Percentiles rank a stretch among this genome's conserved stretches.
Conservation (phyloP, 2,329 filamentous ascomycete genomes). For the Setomelanomma holmii region DNA sequence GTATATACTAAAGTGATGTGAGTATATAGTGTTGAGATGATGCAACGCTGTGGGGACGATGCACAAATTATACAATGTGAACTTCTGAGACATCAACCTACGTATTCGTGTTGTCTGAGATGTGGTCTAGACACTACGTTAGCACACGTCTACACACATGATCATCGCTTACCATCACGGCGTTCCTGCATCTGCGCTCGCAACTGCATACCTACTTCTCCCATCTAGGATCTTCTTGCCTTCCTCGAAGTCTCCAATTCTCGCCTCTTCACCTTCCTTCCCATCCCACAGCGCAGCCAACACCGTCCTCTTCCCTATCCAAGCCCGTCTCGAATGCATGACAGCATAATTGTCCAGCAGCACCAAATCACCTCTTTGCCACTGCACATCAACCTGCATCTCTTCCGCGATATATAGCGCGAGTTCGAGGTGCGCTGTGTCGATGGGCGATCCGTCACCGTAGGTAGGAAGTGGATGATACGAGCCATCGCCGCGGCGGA, state of each 20-base stretch:
- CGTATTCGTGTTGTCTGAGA: not conserved
- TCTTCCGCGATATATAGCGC: slow-evolving; percentile 15
- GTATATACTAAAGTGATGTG: not conserved
- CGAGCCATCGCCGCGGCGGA: slow-evolving; percentile 13
- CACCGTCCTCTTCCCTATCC: slow-evolving; percentile 15
- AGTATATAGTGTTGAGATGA: not conserved
- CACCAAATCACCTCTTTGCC: slow-evolving; percentile 18
- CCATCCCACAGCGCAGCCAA: slow-evolving; percentile 20
- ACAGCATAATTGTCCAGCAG: slow-evolving; percentile 24
- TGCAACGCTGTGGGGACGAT: too few species aligned
- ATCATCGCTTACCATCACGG: not conserved
- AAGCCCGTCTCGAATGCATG: slow-evolving; percentile 19
- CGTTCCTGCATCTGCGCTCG: not conserved
- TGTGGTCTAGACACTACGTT: not conserved
- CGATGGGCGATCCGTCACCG: slow-evolving; percentile 18
- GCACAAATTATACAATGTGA: too few species aligned
- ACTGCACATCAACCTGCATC: slow-evolving; percentile 14
- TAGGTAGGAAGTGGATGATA: slow-evolving; percentile 20
- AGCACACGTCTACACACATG: not conserved
- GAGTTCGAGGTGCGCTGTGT: slow-evolving; percentile 15
- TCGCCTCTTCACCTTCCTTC: not conserved
- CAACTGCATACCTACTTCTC: not conserved
- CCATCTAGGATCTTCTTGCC: slow-evolving; percentile 5
- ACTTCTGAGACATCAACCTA: too few species aligned
- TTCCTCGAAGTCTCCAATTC: slow-evolving; percentile 5